phyloP scores from a whole-genome alignment of 192 early-diverging fungal species.

The Mortierella antarctica region DNA sequence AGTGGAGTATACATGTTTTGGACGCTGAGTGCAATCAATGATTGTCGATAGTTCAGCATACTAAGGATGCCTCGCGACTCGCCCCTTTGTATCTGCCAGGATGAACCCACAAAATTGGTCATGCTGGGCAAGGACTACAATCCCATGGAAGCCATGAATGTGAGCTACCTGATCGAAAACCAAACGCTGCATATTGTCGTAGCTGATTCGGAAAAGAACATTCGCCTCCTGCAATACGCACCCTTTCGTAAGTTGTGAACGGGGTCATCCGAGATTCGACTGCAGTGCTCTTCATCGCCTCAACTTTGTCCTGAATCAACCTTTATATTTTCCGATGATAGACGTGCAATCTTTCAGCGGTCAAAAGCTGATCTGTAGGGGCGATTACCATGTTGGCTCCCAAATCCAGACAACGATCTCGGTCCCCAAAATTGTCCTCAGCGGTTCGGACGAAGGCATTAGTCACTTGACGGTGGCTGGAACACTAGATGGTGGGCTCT shows the following conservation, averaged over 20 bases:
- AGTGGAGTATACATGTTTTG: background rate
- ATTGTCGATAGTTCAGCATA: too few relatives aligned
- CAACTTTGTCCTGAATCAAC: background rate
- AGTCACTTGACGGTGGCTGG: conserved; percentile 57
- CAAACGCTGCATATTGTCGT: conserved; percentile 78
- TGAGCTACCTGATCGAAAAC: conserved; percentile 86
- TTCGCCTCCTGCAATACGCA: conserved; percentile 86
- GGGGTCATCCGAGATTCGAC: background rate
- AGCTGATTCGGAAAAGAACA: conserved; percentile 84
- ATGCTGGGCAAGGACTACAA: conserved; percentile 92
- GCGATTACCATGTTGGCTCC: conserved; percentile 88
- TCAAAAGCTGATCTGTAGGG: conserved; percentile 87
- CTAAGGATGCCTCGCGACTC: too few relatives aligned
- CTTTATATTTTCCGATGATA: conserved; percentile 27
- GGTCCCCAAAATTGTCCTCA: conserved; percentile 45
- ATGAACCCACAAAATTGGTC: conserved; percentile 90
- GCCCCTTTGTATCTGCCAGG: conserved; percentile 55
- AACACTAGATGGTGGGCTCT: conserved; percentile 77
- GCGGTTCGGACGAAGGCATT: conserved; percentile 41
- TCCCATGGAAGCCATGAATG: conserved; percentile 75
- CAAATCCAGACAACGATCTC: conserved; percentile 78
- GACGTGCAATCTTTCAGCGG: conserved; percentile 91
- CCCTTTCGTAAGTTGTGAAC: conserved; percentile 76
- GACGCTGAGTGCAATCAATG: too few relatives aligned
- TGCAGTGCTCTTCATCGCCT: background rate